Conservation (phyloP, 306 rosid genomes). For the Lathyrus sativus region DNA sequence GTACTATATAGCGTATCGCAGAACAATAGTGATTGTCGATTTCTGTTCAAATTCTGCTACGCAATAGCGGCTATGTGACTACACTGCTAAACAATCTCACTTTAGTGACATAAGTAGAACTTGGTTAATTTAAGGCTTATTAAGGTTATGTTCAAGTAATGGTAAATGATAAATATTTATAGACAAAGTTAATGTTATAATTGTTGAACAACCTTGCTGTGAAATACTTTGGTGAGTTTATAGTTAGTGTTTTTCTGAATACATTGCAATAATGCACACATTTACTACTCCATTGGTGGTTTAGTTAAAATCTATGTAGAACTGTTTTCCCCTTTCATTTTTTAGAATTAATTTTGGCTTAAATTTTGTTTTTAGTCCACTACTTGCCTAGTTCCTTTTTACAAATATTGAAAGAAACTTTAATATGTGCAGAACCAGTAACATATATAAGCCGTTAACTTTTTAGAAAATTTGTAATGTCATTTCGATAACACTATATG, state of each 20-base stretch:
- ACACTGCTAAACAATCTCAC: background rate
- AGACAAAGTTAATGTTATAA: background rate
- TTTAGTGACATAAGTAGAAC: background rate
- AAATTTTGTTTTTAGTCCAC: background rate
- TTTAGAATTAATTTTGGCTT: background rate
- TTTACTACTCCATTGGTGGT: background rate
- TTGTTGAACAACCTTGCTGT: constrained; percentile 1
- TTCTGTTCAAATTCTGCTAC: too few species aligned
- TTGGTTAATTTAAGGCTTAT: background rate
- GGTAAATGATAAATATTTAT: too few species aligned
- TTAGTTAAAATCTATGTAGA: background rate
- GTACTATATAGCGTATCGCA: too few species aligned
- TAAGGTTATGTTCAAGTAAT: too few species aligned
- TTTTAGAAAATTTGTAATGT: constrained; percentile 22
- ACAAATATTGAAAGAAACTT: constrained; percentile 1
- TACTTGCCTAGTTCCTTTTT: background rate
- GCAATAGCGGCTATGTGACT: too few species aligned
- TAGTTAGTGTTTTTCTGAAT: background rate
- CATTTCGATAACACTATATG: constrained; percentile 7
- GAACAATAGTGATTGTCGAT: too few species aligned
- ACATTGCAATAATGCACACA: background rate
- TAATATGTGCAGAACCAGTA: background rate
- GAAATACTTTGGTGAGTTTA: background rate
- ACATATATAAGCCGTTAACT: background rate
- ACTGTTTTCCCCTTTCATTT: background rate